phyloP scores from a whole-genome alignment of 1,284 basidiomycete species.

The Cutaneotrichosporon sp. region DNA sequence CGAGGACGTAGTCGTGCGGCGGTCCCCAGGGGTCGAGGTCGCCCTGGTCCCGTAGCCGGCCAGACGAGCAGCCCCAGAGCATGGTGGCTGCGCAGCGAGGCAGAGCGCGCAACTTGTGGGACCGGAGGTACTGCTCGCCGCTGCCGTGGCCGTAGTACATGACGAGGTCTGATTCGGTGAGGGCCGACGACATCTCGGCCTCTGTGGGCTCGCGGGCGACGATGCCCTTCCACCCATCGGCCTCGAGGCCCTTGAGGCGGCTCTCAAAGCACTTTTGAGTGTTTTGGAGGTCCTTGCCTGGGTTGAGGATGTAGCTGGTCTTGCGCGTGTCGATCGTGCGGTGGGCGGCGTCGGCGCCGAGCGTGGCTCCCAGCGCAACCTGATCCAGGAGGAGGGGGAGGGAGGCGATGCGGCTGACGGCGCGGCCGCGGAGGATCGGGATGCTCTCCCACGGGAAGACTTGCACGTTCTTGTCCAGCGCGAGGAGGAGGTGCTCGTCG shows the following conservation, averaged over 20 bases:
- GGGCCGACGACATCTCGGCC: slow-evolving; percentile 71
- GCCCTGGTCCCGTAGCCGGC: slow-evolving; percentile 81
- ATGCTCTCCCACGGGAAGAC: slow-evolving; percentile 96
- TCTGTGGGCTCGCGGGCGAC: slow-evolving; percentile 75
- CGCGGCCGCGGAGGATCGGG: slow-evolving; percentile 76
- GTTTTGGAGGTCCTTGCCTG: slow-evolving; percentile 80
- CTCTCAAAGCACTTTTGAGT: slow-evolving; percentile 80
- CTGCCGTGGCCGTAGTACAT: slow-evolving; percentile 99
- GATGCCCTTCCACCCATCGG: slow-evolving; percentile 79
- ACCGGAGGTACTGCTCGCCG: slow-evolving; percentile 89
- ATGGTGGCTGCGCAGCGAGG: slow-evolving; percentile 85
- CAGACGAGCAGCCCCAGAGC: slow-evolving; percentile 99
- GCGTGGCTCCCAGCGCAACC: slow-evolving; percentile 60
- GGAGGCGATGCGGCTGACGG: slow-evolving; percentile 88
- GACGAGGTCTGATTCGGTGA: slow-evolving; percentile 74
- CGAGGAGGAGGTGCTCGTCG: slow-evolving; percentile 73
- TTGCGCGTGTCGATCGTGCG: slow-evolving; percentile 63
- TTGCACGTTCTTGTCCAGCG: slow-evolving; percentile 88
- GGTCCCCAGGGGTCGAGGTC: slow-evolving; percentile 91
- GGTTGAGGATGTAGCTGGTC: slow-evolving; percentile 86
- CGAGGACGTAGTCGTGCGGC: slow-evolving; percentile 92
- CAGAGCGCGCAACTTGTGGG: slow-evolving; percentile 78
- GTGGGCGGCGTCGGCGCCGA: slow-evolving; percentile 15
- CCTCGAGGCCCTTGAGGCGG: slow-evolving; percentile 71
- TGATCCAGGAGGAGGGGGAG: slow-evolving; percentile 85